phyloP scores from a whole-genome alignment of 306 rosid genomes.

The Castanea crenata region DNA sequence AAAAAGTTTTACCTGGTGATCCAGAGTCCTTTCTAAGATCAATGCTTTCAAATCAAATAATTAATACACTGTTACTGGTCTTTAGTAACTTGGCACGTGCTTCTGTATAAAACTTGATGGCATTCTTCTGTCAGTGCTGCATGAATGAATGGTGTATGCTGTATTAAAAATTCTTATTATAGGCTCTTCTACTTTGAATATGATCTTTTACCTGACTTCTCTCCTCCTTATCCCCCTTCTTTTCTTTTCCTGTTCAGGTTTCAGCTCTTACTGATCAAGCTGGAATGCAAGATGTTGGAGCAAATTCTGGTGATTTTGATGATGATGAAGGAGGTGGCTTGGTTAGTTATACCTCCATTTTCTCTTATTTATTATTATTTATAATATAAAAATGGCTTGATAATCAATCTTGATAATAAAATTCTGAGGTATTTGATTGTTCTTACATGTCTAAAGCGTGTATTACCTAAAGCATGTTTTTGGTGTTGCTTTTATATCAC shows the following conservation, averaged over 20 bases:
- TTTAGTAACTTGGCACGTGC: not conserved
- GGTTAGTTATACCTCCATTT: constrained; percentile 43
- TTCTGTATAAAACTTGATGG: constrained; percentile 9
- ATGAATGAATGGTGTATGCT: not conserved
- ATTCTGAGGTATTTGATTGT: not conserved
- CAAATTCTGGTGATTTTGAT: constrained; percentile 83
- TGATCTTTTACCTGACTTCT: constrained; percentile 16
- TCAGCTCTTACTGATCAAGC: constrained; percentile 84
- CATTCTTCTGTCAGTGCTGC: not conserved
- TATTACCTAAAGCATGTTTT: no score
- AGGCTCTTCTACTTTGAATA: constrained; percentile 20
- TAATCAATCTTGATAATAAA: not conserved
- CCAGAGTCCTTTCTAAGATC: not conserved
- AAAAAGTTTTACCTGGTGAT: not conserved
- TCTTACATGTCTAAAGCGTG: not conserved
- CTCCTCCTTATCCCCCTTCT: not conserved
- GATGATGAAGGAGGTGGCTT: constrained; percentile 90
- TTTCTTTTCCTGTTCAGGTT: constrained; percentile 52
- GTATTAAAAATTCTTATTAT: not conserved
- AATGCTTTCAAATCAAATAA: not conserved
- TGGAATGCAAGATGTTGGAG: constrained; percentile 78
- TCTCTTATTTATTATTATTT: not conserved
- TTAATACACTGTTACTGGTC: not conserved
- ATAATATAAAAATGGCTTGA: not conserved
- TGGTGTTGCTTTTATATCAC: no score